phyloP scores from a whole-genome alignment of 805 yeast species.

The Ogataea polymorpha region DNA sequence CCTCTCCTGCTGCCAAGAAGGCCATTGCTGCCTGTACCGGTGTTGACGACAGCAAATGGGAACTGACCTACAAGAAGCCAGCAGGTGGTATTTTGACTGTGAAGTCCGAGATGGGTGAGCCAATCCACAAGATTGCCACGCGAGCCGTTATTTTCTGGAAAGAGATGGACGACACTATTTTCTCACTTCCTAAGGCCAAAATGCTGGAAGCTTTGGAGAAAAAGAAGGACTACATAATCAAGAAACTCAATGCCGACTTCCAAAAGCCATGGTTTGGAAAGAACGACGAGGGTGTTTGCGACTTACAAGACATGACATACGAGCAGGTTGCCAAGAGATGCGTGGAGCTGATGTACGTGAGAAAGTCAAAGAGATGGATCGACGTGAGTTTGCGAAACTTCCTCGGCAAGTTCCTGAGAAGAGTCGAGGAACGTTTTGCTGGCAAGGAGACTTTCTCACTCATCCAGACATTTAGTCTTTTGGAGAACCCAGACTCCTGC shows the following conservation, averaged over 20 bases:
- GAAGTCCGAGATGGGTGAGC: conserved; percentile 99
- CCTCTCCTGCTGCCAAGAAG: conserved; percentile 90
- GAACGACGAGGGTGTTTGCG: conserved; percentile 75
- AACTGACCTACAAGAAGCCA: conserved; percentile 87
- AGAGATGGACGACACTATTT: conserved; percentile 92
- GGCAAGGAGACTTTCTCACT: conserved; percentile 55
- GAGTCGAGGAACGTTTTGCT: conserved; percentile 96
- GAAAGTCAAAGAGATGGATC: conserved; percentile 80
- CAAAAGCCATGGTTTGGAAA: conserved; percentile 98
- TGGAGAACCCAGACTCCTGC: conserved; percentile 63
- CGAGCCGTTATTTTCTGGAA: conserved; percentile 98
- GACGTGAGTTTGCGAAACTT: conserved; percentile 83
- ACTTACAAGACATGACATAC: conserved; percentile 93
- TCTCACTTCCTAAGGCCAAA: conserved; percentile 86
- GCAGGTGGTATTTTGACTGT: conserved; percentile 98
- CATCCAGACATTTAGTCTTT: conserved; percentile 67
- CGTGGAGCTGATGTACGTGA: conserved; percentile 84
- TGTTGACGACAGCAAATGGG: conserved; percentile 88
- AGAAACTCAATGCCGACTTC: conserved; percentile 85
- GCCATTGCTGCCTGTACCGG: conserved; percentile 91
- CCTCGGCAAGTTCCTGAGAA: conserved; percentile 80
- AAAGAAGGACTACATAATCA: conserved; percentile 83
- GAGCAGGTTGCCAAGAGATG: conserved; percentile 84
- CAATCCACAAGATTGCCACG: conserved; percentile 97
- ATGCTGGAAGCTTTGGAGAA: conserved; percentile 74